Conservation (phyloP, 495 filamentous ascomycete species). For the Neurospora cerealis region DNA sequence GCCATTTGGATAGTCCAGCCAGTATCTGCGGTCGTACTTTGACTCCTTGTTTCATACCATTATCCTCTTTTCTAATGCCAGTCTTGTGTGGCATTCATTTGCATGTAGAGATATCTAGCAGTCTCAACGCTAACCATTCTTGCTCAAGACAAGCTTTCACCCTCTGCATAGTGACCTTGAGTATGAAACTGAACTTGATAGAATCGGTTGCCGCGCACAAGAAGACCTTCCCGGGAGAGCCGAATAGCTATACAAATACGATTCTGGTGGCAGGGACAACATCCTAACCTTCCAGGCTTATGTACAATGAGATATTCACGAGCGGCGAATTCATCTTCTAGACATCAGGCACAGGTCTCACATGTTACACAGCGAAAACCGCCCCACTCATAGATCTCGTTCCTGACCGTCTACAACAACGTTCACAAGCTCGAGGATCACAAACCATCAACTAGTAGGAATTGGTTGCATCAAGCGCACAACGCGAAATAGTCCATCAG, state of each 20-base stretch:
- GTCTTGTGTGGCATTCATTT: not conserved
- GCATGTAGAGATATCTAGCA: not conserved
- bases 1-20: not conserved
- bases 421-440: not conserved
- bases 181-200: not conserved
- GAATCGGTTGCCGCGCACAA: not conserved
- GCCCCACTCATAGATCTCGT: not conserved
- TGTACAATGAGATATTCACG: not conserved
- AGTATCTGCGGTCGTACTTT: not conserved
- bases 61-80: not conserved
- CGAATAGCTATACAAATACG: not conserved
- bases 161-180: not conserved
- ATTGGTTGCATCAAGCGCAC: not conserved
- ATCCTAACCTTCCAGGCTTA: not conserved
- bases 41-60: not conserved
- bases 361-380: not conserved
- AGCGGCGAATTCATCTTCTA: not conserved
- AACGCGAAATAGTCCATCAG: not conserved
- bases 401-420: not conserved
- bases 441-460: not conserved
- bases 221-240: rapidly evolving
- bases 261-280: not conserved
- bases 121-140: not conserved
- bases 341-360: not conserved
- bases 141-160: not conserved